Evolutionary conservation across 352 stramenopile species (phyloP), one percentile per base, ranked within the genome.

Genomic region (Poterioochromonas sp.): DNA sequence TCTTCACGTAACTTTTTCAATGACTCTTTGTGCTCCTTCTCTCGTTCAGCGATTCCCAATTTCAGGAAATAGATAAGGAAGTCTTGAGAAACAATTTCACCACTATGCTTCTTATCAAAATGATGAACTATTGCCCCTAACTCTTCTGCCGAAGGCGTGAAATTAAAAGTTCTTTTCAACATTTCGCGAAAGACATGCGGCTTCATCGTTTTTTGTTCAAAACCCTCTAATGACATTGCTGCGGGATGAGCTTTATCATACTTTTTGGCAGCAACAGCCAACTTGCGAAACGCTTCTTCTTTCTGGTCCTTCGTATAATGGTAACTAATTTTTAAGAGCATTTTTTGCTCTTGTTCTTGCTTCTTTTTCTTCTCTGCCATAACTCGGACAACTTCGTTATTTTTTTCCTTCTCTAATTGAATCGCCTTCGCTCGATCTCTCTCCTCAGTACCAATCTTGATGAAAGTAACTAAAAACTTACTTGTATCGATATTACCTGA

Each of bases 51-150:
- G 11, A 78, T 68, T 11, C 71, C 71, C 8, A 78, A 12, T 39
- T 78, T 78, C 1, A 78, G 35, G 39, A 78, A 78, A 69, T 78
- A 41, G 5, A 68, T 65, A 22, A 78, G 47, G 47, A 78, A 78
- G 1, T 78, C 29, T 20, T 78, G 11, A 22, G 26, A 47, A 32
- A 5, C 8, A 22, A 78, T 44, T 29, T 34, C 5, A 34, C 71
- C 71, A 22, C 15, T 65, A 20, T 69, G 11, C 32, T 78, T 44
- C n/a, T 64, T n/a, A 44, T 78, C 71, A 51, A 78, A 78, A 53
- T 47, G 70, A 69, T 63, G 43, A 11, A 78, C 37, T 11, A 69
- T 20, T 34, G 71, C 71, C 8, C 12, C 34, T 35, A 78, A 53
- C 34, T 78, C 71, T 34, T 35, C 37, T 18, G 5, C 35, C 1